Evolutionary conservation across 2,329 filamentous ascomycete species (phyloP).

Genomic region (Cercospora berteroae): DNA sequence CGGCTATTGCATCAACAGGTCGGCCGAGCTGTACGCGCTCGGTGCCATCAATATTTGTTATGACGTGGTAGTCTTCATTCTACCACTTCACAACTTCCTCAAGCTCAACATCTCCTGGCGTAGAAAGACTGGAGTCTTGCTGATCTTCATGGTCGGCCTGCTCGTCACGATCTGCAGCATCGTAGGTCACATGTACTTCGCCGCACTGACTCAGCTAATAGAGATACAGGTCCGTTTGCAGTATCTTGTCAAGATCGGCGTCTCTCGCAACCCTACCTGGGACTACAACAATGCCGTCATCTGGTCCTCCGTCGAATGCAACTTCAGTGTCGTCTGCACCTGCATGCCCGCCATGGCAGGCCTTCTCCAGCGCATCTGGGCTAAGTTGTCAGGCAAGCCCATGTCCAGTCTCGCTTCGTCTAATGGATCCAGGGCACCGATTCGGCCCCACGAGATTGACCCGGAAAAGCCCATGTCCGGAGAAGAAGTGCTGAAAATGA

Average conservation of each 20-base stretch:
- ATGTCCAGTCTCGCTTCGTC: conserved; percentile 14
- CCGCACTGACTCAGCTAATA: neutral
- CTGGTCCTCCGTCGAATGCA: conserved; percentile 23
- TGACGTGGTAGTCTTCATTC: conserved; percentile 25
- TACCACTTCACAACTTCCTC: conserved; percentile 26
- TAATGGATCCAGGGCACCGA: conserved; percentile 20
- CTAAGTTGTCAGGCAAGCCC: conserved; percentile 20
- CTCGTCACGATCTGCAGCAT: conserved; percentile 24
- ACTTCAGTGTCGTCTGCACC: conserved; percentile 23
- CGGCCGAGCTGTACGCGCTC: conserved; percentile 20
- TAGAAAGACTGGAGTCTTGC: conserved; percentile 20
- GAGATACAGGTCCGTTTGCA: conserved; percentile 14
- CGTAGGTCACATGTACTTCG: neutral
- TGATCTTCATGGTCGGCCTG: conserved; percentile 25
- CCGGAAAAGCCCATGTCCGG: conserved; percentile 20
- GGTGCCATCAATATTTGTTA: conserved; percentile 27
- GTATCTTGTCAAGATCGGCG: conserved; percentile 25
- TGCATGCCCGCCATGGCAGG: conserved; percentile 27
- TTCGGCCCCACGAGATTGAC: conserved; percentile 20
- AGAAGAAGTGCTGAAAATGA: conserved; percentile 24
- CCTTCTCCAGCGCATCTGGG: conserved; percentile 22
- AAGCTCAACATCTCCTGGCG: conserved; percentile 27
- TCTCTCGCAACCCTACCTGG: conserved; percentile 21
- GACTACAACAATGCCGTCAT: conserved; percentile 22
- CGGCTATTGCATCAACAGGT: conserved; percentile 20